phyloP scores from a whole-genome alignment of 345 rosid genomes.

The Eucalyptus erythrocorys region DNA sequence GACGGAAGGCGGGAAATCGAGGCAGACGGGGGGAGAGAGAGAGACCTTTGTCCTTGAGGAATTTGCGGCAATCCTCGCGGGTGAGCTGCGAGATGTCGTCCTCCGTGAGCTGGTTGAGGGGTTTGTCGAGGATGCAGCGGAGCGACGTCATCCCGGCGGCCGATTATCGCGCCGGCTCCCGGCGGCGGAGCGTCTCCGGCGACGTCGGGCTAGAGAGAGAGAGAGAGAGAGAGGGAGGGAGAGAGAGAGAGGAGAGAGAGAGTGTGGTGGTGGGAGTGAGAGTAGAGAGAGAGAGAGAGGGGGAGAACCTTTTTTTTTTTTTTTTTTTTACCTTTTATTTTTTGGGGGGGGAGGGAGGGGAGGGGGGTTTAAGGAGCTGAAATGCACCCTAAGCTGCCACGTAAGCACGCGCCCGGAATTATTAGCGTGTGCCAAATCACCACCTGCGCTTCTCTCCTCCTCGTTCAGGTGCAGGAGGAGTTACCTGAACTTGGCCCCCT shows the following conservation, averaged over 20 bases:
- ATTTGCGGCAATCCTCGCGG: constrained; percentile 91
- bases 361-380: not conserved
- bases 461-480: not conserved
- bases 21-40: not conserved
- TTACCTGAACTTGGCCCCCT: not conserved
- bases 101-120: constrained; percentile 69
- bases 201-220: not conserved
- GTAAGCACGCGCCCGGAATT: constrained; percentile 9
- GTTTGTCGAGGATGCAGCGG: constrained; percentile 67
- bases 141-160: constrained; percentile 31
- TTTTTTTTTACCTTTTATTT: not conserved
- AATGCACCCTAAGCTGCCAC: constrained; percentile 85
- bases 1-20: not conserved
- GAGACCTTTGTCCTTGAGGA: constrained; percentile 79
- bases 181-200: not conserved
- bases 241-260: not conserved
- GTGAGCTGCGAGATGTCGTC: constrained; percentile 98
- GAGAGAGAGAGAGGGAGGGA: not conserved
- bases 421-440: not conserved
- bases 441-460: not conserved
- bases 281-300: not conserved
- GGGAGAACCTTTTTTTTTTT: constrained; percentile 1
- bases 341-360: not conserved
- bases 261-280: not conserved
- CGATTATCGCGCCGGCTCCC: not conserved